Conservation (phyloP, 768 basidiomycete genomes). For the Pulveroboletus sp. region DNA sequence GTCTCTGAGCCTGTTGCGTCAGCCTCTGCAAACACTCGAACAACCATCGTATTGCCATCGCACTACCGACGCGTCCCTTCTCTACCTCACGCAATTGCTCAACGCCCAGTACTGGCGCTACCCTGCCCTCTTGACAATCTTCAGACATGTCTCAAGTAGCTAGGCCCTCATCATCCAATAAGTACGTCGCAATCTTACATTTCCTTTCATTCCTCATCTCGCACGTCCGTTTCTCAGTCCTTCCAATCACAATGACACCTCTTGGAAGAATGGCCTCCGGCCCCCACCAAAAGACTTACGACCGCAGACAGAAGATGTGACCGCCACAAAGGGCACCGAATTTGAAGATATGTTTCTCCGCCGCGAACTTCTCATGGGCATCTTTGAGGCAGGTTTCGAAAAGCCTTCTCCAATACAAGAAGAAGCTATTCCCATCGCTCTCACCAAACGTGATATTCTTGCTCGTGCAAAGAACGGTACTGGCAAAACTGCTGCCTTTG, state of each 20-base stretch:
- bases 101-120: constrained; percentile 13
- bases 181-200: constrained; percentile 16
- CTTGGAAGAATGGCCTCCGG: constrained; percentile 77
- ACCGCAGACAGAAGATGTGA: constrained; percentile 97
- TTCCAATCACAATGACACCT: constrained; percentile 29
- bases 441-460: constrained; percentile 89
- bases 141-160: constrained; percentile 31
- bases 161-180: constrained; percentile 31
- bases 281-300: constrained; percentile 87
- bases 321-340: constrained; percentile 86
- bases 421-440: constrained; percentile 94
- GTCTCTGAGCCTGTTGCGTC: constrained; percentile 10
- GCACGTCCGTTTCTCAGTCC: constrained; percentile 15
- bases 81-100: constrained; percentile 10
- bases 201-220: constrained; percentile 3
- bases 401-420: constrained; percentile 98
- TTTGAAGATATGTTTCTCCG: constrained; percentile 93
- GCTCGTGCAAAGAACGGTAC: constrained; percentile 97
- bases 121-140: constrained; percentile 7
- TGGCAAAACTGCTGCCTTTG: constrained; percentile 98
- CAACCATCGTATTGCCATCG: constrained; percentile 14
- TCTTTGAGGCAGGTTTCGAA: constrained; percentile 98
- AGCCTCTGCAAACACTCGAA: constrained; percentile 10
- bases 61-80: constrained; percentile 22
- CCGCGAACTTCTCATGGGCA: constrained; percentile 97